Base-by-base conservation (phyloP, 768 basidiomycete species). In the Suillus cothurnatus region DNA sequence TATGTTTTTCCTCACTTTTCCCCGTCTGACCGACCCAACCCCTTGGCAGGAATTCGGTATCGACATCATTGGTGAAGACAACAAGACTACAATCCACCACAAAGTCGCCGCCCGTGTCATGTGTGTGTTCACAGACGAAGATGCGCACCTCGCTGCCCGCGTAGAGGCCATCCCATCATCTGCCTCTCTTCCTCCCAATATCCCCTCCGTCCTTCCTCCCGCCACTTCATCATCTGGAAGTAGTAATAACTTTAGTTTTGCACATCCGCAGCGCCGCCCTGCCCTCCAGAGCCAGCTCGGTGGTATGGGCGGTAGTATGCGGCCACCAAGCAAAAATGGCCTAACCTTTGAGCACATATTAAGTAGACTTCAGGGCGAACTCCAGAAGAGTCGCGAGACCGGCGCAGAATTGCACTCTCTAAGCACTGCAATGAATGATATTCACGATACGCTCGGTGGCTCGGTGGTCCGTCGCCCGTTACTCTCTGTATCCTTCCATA, bases 41-140 rank as follows among this genome's bases (percentile, higher is more conserved):
- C 9, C 38, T 38, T 62, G 45, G 6, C 64, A 97, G 95, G 96
- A 99, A 89, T 99, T 97, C 76, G 97, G 97, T 64, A 99, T 99
- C 72, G 97, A 99, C 80, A 99, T 99, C 67, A 93, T 97, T 62
- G 93, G 94, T 67, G 97, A 99, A 73, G 97, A 99, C 82, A 97
- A 96, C 83, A 93, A 93, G 78, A 96, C 94, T 2, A 95, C 98
- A 64, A 90, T 99, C 58, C 97, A 99, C 79, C 96, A 98, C 81
- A 99, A 99, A 77, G 97, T 99, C 61, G 95, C 97, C 12, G 95
- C 97, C 5, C 92, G 94, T 34, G 95, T 95, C 41, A 85, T 93
- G 61, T 95, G 96, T 71, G 87, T 98, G 6, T 90, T 97, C 69
- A 86, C 84, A 0, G 90, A 94, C 49, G 92, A 94, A 65, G 97